Evolutionary conservation across 2,329 filamentous ascomycete species (phyloP).

Genomic region (Pezicula rhizophila): DNA sequence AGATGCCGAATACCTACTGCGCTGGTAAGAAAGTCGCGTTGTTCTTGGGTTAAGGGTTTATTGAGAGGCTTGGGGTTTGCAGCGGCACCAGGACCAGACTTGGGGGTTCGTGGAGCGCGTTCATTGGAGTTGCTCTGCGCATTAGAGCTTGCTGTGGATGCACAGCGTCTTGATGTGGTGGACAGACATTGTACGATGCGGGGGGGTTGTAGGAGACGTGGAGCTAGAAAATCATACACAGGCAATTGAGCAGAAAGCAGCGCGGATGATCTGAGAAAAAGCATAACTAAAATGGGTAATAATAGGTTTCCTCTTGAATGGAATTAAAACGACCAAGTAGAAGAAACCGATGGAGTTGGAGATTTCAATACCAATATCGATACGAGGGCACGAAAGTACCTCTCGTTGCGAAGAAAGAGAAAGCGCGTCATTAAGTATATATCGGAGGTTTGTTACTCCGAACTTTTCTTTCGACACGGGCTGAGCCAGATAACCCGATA

Average conservation of each 20-base stretch:
- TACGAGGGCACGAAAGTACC: not conserved
- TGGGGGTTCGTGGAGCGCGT: conserved; percentile 25
- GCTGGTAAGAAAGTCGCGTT: conserved; percentile 69
- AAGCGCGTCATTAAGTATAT: not conserved
- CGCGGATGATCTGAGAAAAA: conserved; percentile 8
- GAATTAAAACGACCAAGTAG: too few relatives aligned
- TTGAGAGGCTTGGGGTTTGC: conserved; percentile 10
- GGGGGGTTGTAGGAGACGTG: conserved; percentile 24
- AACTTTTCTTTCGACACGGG: too few relatives aligned
- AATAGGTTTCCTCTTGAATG: too few relatives aligned
- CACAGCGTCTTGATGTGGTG: conserved; percentile 6
- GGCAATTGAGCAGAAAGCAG: conserved; percentile 13
- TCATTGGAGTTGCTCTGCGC: not conserved
- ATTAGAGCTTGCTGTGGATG: conserved; percentile 1
- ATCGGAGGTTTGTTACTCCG: too few relatives aligned
- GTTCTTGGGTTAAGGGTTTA: conserved; percentile 57
- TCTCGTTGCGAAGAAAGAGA: not conserved
- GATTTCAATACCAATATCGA: too few relatives aligned
- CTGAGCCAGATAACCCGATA: too few relatives aligned
- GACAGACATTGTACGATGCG: conserved; percentile 16
- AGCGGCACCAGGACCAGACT: conserved; percentile 24
- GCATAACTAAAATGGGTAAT: not conserved
- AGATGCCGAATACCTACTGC: conserved; percentile 45
- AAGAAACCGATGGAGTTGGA: too few relatives aligned
- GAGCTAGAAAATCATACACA: conserved; percentile 33